Conservation (phyloP, 768 basidiomycete species). For the Ephemerocybe angulata region DNA sequence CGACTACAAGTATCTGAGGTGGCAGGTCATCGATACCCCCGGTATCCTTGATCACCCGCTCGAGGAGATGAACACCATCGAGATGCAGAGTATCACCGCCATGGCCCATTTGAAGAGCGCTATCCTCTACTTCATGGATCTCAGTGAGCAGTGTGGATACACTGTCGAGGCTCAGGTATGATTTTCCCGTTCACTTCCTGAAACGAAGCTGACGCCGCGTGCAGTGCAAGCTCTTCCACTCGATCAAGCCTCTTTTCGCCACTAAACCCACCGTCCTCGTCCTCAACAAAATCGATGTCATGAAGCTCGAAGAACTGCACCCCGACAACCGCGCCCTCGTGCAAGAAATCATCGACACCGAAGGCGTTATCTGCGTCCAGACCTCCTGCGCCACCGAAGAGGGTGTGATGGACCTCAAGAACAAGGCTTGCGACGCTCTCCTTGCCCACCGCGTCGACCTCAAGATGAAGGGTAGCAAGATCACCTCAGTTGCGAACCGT, state of each 20-base stretch:
- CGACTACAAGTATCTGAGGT: constrained; percentile 98
- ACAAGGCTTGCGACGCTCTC: constrained; percentile 91
- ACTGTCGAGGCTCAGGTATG: constrained; percentile 91
- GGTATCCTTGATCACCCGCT: constrained; percentile 97
- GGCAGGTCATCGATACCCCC: constrained; percentile 99
- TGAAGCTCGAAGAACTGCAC: constrained; percentile 78
- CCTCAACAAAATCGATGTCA: constrained; percentile 97
- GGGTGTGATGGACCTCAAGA: constrained; percentile 96
- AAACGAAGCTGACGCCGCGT: too few species aligned
- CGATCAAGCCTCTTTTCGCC: constrained; percentile 95
- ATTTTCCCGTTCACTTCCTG: constrained; percentile 6
- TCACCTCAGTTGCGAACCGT: constrained; percentile 89
- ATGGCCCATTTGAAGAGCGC: constrained; percentile 93
- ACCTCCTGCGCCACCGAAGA: constrained; percentile 96
- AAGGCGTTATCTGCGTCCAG: constrained; percentile 72
- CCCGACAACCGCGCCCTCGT: constrained; percentile 75
- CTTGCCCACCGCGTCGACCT: constrained; percentile 91
- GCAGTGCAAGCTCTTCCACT: constrained; percentile 97
- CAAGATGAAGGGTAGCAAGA: constrained; percentile 91
- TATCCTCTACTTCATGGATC: constrained; percentile 97
- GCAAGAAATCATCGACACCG: constrained; percentile 77
- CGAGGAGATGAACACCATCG: constrained; percentile 99
- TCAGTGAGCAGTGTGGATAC: constrained; percentile 98
- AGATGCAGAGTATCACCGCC: constrained; percentile 99
- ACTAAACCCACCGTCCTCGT: constrained; percentile 93